Percentiles rank a stretch among this genome's conserved stretches.
Conservation (phyloP, 148 eudicot species). For the Rhododendron kiyosumense region DNA sequence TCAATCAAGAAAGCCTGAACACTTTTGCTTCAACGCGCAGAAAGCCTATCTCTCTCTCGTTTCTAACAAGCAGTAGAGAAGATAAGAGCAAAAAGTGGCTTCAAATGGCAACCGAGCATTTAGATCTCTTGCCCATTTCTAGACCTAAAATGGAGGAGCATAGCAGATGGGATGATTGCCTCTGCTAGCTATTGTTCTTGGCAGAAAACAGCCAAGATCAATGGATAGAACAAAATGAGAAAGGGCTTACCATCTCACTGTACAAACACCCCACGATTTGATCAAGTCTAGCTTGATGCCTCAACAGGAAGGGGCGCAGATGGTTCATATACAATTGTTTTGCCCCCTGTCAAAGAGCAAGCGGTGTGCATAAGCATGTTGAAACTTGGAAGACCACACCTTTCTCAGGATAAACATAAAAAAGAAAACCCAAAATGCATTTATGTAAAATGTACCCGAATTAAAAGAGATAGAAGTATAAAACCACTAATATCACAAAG, state of each 20-base stretch:
- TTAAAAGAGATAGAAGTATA: not conserved
- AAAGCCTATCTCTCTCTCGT: not conserved
- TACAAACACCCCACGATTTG: slow-evolving; percentile 48
- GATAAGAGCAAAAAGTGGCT: not conserved
- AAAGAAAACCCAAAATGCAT: not conserved
- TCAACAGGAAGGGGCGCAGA: slow-evolving; percentile 74
- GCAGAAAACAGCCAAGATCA: not conserved
- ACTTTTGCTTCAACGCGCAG: not conserved
- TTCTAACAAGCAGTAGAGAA: not conserved
- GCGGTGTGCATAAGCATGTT: not conserved
- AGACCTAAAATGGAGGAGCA: not conserved
- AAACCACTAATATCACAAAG: not conserved
- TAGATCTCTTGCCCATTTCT: not conserved
- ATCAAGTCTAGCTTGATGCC: slow-evolving; percentile 80
- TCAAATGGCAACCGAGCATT: not conserved
- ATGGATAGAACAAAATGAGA: not conserved
- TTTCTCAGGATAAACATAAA: not conserved
- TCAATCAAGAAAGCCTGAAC: no score
- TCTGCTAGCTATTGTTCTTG: not conserved
- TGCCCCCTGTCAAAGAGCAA: slow-evolving; percentile 66
- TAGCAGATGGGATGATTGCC: not conserved
- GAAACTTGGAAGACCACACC: not conserved
- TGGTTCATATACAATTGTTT: slow-evolving; percentile 52
- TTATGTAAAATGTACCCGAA: not conserved
- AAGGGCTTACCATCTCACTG: slow-evolving; percentile 55